phyloP scores from a whole-genome alignment of 768 basidiomycete genomes.

The Suillus subalutaceus region DNA sequence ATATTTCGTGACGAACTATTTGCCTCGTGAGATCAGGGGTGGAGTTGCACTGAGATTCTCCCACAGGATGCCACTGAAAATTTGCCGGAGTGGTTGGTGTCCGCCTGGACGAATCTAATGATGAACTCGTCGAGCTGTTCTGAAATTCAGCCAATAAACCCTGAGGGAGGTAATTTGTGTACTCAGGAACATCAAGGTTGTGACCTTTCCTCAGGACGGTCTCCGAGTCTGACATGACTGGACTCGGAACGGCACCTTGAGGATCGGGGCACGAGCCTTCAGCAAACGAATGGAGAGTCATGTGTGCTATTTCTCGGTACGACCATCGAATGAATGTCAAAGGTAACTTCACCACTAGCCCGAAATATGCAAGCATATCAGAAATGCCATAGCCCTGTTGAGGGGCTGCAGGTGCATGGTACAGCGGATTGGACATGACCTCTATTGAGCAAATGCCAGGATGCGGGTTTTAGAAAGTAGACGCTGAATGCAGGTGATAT shows the following conservation, averaged over 20 bases:
- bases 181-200: not conserved
- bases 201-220: not conserved
- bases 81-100: not conserved
- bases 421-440: not conserved
- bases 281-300: not conserved
- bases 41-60: not conserved
- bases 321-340: not conserved
- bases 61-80: not conserved
- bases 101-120: not conserved
- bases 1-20: not conserved
- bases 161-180: not conserved
- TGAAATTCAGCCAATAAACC: not conserved
- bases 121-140: not conserved
- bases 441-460: not conserved
- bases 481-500: not conserved
- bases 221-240: not conserved
- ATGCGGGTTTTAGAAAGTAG: not conserved
- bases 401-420: not conserved
- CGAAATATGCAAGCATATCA: not conserved
- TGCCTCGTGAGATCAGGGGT: not conserved
- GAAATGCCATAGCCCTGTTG: not conserved
- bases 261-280: not conserved
- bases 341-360: slow-evolving; percentile 1
- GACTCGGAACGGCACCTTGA: not conserved
- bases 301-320: not conserved